These are phyloP conservation scores for Gleditsia sinensis DNA, from an alignment of 306 rosid genomes.

Conservation along the genomic window DNA sequence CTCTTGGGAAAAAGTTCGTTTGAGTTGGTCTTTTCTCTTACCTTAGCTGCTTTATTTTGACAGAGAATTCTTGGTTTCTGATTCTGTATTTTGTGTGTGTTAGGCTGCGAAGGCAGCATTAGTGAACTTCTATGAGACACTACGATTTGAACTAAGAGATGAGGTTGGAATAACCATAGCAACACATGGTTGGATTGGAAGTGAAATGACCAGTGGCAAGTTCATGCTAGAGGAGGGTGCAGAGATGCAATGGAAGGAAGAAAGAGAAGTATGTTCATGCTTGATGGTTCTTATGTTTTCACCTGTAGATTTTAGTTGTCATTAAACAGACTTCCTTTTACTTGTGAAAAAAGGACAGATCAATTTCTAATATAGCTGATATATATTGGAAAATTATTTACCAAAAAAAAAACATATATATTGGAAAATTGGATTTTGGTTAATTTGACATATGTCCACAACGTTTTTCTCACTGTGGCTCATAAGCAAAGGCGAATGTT, in stretches of 20 bases:
- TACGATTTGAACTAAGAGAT: slow-evolving; percentile 77
- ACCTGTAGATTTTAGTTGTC: too few relatives aligned
- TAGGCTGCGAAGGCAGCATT: slow-evolving; percentile 85
- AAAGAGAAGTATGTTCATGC: slow-evolving; percentile 62
- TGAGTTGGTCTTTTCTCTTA: background rate
- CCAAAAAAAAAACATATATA: too few relatives aligned
- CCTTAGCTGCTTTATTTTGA: background rate
- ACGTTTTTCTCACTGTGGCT: too few relatives aligned
- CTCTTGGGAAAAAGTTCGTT: too few relatives aligned
- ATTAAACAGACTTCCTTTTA: too few relatives aligned
- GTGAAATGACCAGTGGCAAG: slow-evolving; percentile 79
- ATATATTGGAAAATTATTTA: too few relatives aligned
- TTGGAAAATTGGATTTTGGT: too few relatives aligned
- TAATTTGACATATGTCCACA: too few relatives aligned
- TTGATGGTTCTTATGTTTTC: background rate
- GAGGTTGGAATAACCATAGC: slow-evolving; percentile 83
- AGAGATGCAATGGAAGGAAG: slow-evolving; percentile 92
- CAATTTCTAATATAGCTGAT: too few relatives aligned
- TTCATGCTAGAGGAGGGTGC: slow-evolving; percentile 88
- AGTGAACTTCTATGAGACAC: slow-evolving; percentile 80
- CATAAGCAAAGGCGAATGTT: too few relatives aligned
- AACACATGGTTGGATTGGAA: slow-evolving; percentile 84
- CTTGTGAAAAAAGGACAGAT: too few relatives aligned
- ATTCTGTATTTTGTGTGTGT: background rate
- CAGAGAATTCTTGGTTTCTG: background rate